Conservation (phyloP, 768 basidiomycete genomes). For the Leucogyrophana mollusca region DNA sequence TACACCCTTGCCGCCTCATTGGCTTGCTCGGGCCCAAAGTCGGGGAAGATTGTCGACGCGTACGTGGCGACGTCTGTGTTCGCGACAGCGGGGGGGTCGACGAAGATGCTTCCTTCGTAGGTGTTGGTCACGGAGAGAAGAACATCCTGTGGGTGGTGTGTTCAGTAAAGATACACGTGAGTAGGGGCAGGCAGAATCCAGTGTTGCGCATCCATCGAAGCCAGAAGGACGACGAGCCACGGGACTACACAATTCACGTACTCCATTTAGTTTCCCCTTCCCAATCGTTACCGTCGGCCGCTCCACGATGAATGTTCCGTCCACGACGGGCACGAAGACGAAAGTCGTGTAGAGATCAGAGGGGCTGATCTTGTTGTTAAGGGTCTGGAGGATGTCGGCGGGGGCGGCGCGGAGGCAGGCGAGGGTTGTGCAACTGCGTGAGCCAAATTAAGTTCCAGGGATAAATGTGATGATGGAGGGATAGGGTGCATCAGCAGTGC, state of each 20-base stretch:
- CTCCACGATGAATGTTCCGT: conserved; percentile 39
- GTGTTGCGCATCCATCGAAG: too few species aligned
- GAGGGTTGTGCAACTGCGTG: conserved; percentile 22
- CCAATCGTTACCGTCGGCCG: conserved; percentile 32
- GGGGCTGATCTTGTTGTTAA: conserved; percentile 28
- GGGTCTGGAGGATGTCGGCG: conserved; percentile 23
- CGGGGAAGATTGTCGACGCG: conserved; percentile 38
- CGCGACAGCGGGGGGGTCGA: conserved; percentile 20
- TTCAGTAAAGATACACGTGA: background rate
- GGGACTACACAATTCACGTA: conserved; percentile 13
- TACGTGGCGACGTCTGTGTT: conserved; percentile 7
- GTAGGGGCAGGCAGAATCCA: too few species aligned
- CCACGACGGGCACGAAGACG: conserved; percentile 40
- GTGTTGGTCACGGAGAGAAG: conserved; percentile 35
- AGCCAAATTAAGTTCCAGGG: conserved; percentile 21
- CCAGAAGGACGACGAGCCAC: background rate
- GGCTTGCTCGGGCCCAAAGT: conserved; percentile 26
- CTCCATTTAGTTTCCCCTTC: conserved; percentile 36
- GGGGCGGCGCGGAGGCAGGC: conserved; percentile 35
- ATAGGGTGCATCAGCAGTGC: background rate
- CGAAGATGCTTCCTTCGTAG: conserved; percentile 33
- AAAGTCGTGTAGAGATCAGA: conserved; percentile 36
- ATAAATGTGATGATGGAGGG: background rate
- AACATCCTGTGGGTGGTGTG: conserved; percentile 11
- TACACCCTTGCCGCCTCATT: conserved; percentile 27